These are phyloP conservation scores for Hyaloscypha bicolor DNA, from an alignment of 495 filamentous ascomycete species.

Conservation along the genomic window DNA sequence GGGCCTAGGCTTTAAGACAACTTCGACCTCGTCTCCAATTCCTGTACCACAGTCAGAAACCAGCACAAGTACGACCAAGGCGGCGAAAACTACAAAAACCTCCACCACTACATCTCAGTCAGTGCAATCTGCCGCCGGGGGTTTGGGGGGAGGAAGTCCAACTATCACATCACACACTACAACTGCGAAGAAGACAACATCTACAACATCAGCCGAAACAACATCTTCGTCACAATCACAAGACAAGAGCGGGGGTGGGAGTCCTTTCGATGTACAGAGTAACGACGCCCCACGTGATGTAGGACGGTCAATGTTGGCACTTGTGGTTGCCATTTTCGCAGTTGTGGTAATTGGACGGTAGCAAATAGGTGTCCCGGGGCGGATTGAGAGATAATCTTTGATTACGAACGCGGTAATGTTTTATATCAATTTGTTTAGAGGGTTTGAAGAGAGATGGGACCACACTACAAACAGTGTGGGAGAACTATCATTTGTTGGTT, in stretches of 20 bases:
- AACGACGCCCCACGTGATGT: slow-evolving; percentile 1
- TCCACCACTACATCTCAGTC: slow-evolving; percentile 5
- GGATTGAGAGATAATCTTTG: slow-evolving; percentile 8
- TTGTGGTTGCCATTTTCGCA: slow-evolving; percentile 11
- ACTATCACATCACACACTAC: neutral
- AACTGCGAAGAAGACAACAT: neutral
- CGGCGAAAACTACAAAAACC: neutral
- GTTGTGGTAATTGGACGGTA: slow-evolving; percentile 22
- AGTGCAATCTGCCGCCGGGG: neutral
- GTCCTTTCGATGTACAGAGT: slow-evolving; percentile 20
- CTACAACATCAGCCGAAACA: neutral
- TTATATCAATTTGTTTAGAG: slow-evolving; percentile 2
- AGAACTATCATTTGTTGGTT: neutral
- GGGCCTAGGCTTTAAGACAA: slow-evolving; percentile 23
- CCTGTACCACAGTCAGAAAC: neutral
- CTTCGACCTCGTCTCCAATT: slow-evolving; percentile 7
- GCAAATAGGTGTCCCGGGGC: neutral
- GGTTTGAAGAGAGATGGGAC: neutral
- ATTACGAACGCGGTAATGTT: slow-evolving; percentile 24
- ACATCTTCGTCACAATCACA: neutral
- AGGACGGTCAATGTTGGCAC: slow-evolving; percentile 11
- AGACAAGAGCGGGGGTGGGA: slow-evolving; percentile 14
- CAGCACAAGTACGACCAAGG: neutral
- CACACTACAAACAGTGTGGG: neutral
- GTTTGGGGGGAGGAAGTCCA: slow-evolving; percentile 1